Percentiles rank a stretch among this genome's conserved stretches.
These are phyloP conservation scores for Boletus semigastroideus DNA, from an alignment of 1,284 basidiomycete genomes.

Conservation along the genomic window DNA sequence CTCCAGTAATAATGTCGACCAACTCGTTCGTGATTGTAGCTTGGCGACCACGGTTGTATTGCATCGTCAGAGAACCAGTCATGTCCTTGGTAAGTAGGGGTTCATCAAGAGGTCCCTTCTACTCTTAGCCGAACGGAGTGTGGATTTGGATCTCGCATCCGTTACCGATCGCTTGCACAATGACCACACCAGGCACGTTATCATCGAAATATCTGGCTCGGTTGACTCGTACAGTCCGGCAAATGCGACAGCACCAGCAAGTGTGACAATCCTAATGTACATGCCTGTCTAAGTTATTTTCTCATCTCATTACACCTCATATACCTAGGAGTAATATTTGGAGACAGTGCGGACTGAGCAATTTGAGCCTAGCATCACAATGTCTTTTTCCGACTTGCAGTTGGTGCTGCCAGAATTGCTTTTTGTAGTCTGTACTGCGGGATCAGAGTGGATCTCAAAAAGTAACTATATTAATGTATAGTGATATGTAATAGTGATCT, in stretches of 20 bases:
- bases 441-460: not conserved
- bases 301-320: not conserved
- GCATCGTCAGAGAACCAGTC: slow-evolving; percentile 84
- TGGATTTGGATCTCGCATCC: no score
- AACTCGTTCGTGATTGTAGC: slow-evolving; percentile 96
- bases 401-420: not conserved
- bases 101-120: no score
- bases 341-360: not conserved
- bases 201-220: no score
- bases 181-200: no score
- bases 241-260: not conserved
- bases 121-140: no score
- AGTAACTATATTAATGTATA: no score
- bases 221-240: no score
- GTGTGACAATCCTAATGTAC: not conserved
- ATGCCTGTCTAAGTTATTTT: not conserved
- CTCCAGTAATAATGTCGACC: slow-evolving; percentile 93
- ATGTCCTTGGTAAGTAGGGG: no score
- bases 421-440: not conserved
- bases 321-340: not conserved
- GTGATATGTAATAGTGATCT: no score
- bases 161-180: no score
- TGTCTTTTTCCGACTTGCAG: not conserved
- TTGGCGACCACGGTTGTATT: slow-evolving; percentile 99
- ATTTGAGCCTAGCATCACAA: not conserved